Percentiles rank a stretch among this genome's conserved stretches.
phyloP scores from a whole-genome alignment of 1,284 basidiomycete species.

The Ceratobasidium sp. region DNA sequence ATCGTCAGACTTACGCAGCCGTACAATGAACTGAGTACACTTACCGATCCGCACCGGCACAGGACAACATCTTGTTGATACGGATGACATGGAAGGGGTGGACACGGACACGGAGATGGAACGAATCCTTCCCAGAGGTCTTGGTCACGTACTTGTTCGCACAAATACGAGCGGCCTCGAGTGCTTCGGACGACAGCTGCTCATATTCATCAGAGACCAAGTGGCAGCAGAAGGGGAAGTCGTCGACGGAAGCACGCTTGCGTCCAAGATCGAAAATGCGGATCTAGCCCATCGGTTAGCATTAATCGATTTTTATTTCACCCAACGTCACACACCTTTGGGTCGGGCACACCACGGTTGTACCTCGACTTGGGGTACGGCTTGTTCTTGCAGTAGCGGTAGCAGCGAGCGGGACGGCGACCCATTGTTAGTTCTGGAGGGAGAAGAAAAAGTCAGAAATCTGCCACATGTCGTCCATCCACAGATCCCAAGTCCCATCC shows the following conservation, averaged over 20 bases:
- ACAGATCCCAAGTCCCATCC: conserved; percentile 28
- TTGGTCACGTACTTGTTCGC: conserved; percentile 99
- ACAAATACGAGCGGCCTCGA: conserved; percentile 98
- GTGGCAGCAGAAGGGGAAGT: conserved; percentile 97
- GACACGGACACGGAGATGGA: conserved; percentile 97
- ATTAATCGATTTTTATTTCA: background rate
- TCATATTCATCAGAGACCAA: conserved; percentile 99
- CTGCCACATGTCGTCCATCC: conserved; percentile 37
- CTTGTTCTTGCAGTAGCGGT: conserved; percentile 99
- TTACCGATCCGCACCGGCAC: conserved; percentile 95
- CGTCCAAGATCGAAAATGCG: conserved; percentile 94
- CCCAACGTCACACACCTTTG: conserved; percentile 65
- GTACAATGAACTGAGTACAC: conserved; percentile 44
- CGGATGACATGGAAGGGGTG: conserved; percentile 99
- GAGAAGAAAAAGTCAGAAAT: conserved; percentile 29
- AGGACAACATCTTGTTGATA: conserved; percentile 99
- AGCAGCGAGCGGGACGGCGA: conserved; percentile 95
- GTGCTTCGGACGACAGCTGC: conserved; percentile 94
- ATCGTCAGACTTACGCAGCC: conserved; percentile 4
- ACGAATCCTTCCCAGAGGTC: conserved; percentile 97
- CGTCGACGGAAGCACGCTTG: conserved; percentile 94
- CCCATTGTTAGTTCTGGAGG: conserved; percentile 66
- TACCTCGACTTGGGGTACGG: conserved; percentile 93
- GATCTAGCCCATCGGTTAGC: conserved; percentile 62
- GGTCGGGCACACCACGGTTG: conserved; percentile 97